These are phyloP conservation scores for Fusarium neocosmosporiellum DNA, from an alignment of 2,329 filamentous ascomycete species.

Conservation along the genomic window DNA sequence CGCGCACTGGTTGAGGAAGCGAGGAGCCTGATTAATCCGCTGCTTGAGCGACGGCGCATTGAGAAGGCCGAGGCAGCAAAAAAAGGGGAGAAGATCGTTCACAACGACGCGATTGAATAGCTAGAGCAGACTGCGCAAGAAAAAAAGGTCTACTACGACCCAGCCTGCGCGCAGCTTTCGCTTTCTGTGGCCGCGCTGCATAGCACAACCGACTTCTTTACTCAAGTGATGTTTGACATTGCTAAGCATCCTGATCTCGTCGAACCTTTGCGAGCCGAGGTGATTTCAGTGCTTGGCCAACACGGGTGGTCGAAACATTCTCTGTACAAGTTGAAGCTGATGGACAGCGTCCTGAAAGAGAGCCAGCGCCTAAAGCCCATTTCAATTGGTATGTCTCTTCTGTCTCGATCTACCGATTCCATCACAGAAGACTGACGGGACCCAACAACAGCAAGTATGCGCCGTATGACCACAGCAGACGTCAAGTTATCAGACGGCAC, in stretches of 20 bases:
- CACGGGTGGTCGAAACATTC: not conserved
- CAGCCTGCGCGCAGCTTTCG: not conserved
- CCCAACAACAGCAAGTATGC: not conserved
- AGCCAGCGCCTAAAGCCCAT: not conserved
- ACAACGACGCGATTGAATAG: constrained; percentile 4
- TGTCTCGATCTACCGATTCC: not conserved
- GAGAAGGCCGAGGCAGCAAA: not conserved
- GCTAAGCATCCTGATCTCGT: not conserved
- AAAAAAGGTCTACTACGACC: not conserved
- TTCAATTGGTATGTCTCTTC: not conserved
- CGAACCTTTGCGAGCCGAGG: not conserved
- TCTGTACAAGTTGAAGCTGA: not conserved
- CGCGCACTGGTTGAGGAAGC: not conserved
- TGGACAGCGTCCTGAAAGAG: constrained; percentile 3
- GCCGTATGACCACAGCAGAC: not conserved
- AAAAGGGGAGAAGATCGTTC: not conserved
- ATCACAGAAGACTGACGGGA: too few species aligned
- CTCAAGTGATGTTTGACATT: not conserved
- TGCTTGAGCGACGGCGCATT: not conserved
- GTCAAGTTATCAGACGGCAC: not conserved
- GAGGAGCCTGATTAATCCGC: not conserved
- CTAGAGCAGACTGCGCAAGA: not conserved
- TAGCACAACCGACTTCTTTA: constrained; percentile 2
- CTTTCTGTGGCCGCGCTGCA: not conserved
- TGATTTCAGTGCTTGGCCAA: not conserved